phyloP scores from a whole-genome alignment of 768 basidiomycete species.

The Jaapia argillacea region DNA sequence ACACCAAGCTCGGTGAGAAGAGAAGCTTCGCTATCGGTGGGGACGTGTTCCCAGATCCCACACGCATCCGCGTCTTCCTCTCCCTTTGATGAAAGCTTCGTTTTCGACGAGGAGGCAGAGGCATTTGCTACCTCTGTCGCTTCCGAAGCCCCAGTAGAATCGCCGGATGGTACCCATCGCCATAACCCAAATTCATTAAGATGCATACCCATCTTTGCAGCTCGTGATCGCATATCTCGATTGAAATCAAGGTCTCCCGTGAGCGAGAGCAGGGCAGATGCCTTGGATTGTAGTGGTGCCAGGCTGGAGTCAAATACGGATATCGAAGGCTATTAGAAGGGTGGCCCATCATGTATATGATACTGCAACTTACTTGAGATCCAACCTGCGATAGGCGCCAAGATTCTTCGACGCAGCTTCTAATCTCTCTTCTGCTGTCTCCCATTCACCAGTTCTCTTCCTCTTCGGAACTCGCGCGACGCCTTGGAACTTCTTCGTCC shows the following conservation, averaged over 20 bases:
- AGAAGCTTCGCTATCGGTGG: constrained; percentile 32
- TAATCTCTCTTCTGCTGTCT: constrained; percentile 14
- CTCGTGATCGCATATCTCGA: constrained; percentile 29
- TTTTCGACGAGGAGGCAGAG: not conserved
- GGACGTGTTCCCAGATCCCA: constrained; percentile 39
- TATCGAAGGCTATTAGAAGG: not conserved
- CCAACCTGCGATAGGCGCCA: constrained; percentile 15
- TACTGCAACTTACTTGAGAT: constrained; percentile 14
- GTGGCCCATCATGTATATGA: not conserved
- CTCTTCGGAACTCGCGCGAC: constrained; percentile 36
- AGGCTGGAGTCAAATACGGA: constrained; percentile 22
- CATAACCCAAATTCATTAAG: constrained; percentile 60
- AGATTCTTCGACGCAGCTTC: no score
- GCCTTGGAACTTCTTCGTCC: constrained; percentile 38
- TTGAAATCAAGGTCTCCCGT: constrained; percentile 50
- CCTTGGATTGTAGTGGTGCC: constrained; percentile 36
- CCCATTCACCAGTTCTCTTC: constrained; percentile 16
- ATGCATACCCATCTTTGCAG: constrained; percentile 32
- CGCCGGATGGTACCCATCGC: constrained; percentile 31
- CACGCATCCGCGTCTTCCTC: constrained; percentile 5
- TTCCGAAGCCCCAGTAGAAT: no score
- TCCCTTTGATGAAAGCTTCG: constrained; percentile 1
- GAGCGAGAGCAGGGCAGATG: constrained; percentile 39
- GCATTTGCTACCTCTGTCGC: no score
- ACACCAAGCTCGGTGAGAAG: constrained; percentile 34